Conservation (phyloP, 2,329 filamentous ascomycete species). For the Apiospora saccharicola region DNA sequence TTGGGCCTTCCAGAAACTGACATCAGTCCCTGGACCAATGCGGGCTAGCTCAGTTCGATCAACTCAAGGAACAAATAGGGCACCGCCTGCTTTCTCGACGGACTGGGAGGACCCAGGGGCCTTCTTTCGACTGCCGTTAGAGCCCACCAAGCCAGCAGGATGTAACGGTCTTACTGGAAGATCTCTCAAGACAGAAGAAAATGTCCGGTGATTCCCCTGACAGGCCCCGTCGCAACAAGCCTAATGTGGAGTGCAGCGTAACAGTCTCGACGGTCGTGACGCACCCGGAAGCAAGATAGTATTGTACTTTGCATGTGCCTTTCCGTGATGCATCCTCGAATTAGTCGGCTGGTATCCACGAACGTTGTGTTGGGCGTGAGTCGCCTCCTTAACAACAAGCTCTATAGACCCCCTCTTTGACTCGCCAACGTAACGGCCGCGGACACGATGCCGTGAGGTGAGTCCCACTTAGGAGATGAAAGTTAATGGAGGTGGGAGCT, state of each 20-base stretch:
- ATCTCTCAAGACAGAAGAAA: conserved; percentile 28
- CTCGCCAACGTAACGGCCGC: background rate
- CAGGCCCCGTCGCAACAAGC: conserved; percentile 29
- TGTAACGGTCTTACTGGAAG: conserved; percentile 27
- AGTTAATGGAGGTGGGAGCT: conserved; percentile 9
- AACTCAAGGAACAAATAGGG: conserved; percentile 1
- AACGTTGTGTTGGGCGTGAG: conserved; percentile 8
- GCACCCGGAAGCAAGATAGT: conserved; percentile 2
- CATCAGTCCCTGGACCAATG: conserved; percentile 19
- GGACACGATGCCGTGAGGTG: conserved; percentile 1
- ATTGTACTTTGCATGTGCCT: conserved; percentile 19
- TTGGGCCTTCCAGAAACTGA: conserved; percentile 12
- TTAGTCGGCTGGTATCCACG: background rate
- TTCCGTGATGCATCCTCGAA: conserved; percentile 11
- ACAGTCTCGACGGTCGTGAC: conserved; percentile 5
- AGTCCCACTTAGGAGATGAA: conserved; percentile 24
- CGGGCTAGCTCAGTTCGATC: conserved; percentile 22
- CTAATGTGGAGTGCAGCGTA: conserved; percentile 28
- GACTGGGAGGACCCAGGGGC: conserved; percentile 26
- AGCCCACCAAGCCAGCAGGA: conserved; percentile 23
- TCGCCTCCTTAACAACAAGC: conserved; percentile 18
- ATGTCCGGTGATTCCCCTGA: conserved; percentile 30
- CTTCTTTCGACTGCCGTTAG: conserved; percentile 29
- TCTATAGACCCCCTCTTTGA: conserved; percentile 18
- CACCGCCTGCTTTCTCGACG: conserved; percentile 20